Evolutionary conservation across 2,329 filamentous ascomycete species (phyloP), one percentile per base, ranked within the genome.

Genomic region (Fusarium sp.): DNA sequence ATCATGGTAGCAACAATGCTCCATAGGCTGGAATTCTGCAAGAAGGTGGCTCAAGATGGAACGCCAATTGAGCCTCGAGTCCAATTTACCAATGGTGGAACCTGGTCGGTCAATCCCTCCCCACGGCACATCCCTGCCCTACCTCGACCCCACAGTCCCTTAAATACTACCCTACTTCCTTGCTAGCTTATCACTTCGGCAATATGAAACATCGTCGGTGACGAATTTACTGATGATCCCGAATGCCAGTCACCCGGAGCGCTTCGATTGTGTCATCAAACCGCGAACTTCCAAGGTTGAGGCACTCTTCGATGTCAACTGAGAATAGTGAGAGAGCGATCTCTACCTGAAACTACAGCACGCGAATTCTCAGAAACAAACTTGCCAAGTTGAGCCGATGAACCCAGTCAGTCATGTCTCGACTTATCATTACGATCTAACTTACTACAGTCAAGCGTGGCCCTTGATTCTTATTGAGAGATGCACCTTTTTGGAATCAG

Each of bases 1-100:
- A 78, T 79, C 54, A 77, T 76, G 72, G 76, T 77, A 23, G 77
- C 77, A 25, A 79, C 78, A 12, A 77, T 79, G 77, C 67, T 79
- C 19, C 71, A 72, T 19, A 73, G 71, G 21, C 70, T 79, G 23
- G 67, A 70, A 21, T 76, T 79, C 52, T 61, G 69, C 31, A 78
- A 78, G 56, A 70, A 67, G 46, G 46, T 51, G 21, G 72, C 70
- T 39, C 37, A 49, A 13, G 50, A 74, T 28, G 76, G 76, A n/a
- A 74, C 63, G n/a, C 63, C 64, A 23, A 62, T 77, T 41, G 75
- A 78, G 41, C 76, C 75, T 26, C 65, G 56, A 50, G 66, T 78
- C 30, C 63, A 55, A 50, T 77, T 78, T 51, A 77, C 76, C 45
- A 78, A 77, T 65, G 76, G 76, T 39, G 76, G 76, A 53, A 78